Evolutionary conservation across 2,329 filamentous ascomycete species (phyloP), one percentile per base, ranked within the genome.

Genomic region (Aurifilum marmelostoma): DNA sequence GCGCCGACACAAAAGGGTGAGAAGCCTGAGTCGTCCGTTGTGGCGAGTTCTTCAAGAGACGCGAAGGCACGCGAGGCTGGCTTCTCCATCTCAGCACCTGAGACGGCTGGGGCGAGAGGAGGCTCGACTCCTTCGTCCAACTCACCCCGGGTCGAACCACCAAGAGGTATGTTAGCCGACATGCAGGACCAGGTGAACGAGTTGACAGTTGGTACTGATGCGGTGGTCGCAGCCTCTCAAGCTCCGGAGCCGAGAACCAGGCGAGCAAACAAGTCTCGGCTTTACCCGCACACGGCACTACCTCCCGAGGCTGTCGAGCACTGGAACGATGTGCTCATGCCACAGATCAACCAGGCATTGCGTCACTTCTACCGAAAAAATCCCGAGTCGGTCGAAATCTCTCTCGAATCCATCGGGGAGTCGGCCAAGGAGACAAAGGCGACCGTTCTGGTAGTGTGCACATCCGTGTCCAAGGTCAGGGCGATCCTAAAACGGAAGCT

Each of bases 371-470:
- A 94, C 74, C 87, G 87, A 72, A 92, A 92, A 73, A 86, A 92
- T 63, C 86, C 89, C 0, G 92, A 95, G 76, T 92, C 91, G 0
- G 88, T 93, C 43, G 92, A 92, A 74, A 93, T 95, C 54, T 91
- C 91, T 12, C 86, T 95, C 1, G 89, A 93, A 70, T 91, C 89
- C 0, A 88, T 94, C 54, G 92, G 92, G 24, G 89, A 91, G 65
- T 89, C 88, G 3, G 84, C 88, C 7, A 84, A 88, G 47, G 88
- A 86, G 67, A 89, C 89, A 0, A 87, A 85, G 67, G 91, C 92
- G 0, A 94, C 92, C 0, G 91, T 94, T 0, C 83, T 94, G 27
- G 89, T 95, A 11, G 89, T 93, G 4, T 95, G 92, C 79, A 91
- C 88, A 2, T 94, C 91, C 4, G 90, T 92, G 11, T 83, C 83